Conservation (phyloP, 345 rosid species). For the Nasturtium officinale region DNA sequence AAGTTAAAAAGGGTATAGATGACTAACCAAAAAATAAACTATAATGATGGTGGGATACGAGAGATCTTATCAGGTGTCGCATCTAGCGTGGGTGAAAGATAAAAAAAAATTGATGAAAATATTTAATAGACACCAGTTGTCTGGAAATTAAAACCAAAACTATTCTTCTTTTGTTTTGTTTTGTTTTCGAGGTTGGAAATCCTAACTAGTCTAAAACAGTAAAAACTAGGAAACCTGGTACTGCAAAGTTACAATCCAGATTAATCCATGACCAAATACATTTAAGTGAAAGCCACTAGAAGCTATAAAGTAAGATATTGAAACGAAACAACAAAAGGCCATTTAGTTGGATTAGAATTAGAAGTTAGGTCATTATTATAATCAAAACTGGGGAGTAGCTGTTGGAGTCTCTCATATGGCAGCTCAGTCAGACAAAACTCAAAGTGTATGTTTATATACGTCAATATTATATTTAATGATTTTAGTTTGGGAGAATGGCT, state of each 20-base stretch:
- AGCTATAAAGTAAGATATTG: conserved; percentile 1
- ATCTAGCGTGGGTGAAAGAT: not conserved
- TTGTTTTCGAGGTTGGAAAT: not conserved
- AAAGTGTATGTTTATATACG: conserved; percentile 3
- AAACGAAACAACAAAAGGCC: not conserved
- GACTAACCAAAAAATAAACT: not conserved
- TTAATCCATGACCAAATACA: not conserved
- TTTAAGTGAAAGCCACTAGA: not conserved
- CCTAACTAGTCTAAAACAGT: not conserved
- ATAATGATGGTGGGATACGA: conserved; percentile 25
- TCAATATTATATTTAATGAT: conserved; percentile 17
- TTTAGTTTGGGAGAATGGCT: conserved; percentile 3
- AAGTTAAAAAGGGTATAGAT: conserved; percentile 25
- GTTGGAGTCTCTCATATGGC: conserved; percentile 25
- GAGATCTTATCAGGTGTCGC: conserved; percentile 31
- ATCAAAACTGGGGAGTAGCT: conserved; percentile 5
- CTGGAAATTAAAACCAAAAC: not conserved
- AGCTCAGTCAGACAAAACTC: conserved; percentile 26
- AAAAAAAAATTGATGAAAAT: not conserved
- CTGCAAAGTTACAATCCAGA: not conserved
- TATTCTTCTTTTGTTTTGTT: not conserved
- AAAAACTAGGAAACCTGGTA: conserved; percentile 2
- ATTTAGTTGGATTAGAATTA: not conserved
- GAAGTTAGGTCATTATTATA: not conserved
- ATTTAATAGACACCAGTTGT: conserved; percentile 5